Base-by-base conservation (phyloP, 1,284 basidiomycete species). In the Fomitopsis betulina region DNA sequence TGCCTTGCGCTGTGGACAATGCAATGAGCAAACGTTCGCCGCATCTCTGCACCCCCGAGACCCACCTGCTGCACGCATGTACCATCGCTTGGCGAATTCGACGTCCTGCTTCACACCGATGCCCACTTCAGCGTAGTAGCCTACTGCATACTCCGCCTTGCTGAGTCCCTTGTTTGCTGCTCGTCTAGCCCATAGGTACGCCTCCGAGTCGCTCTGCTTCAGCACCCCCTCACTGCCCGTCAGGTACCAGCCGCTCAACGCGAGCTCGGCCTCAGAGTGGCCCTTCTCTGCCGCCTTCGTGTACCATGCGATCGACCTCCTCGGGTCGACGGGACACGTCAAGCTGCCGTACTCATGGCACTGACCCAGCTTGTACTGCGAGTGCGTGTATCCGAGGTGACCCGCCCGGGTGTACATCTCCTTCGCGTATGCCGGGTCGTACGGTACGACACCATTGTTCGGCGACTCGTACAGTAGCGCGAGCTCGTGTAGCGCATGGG, bases 71-170 rank as follows among this genome's bases (percentile, higher is more conserved):
- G 95, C 93, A 45, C 97, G 86, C 93, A 97, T 96, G 74, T 99
- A 99, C 96, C 96, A 99, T 66, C 93, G 82, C 76, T 97, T 98
- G 19, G 97, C 95, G 71, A 96, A 91, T 62, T 98, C 97, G 47
- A 95, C 73, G 68, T 99, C 96, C 67, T 93, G 91, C 76, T 95
- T 95, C 68, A 98, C 91, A 25, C 97, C 97, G 67, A 99, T 99
- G 5, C 96, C 97, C 25, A 97, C 92, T 73, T 99, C 97, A 0
- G 93, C 91, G 73, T 99, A 99, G 74, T 99, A 96, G 42, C 94
- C 95, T 17, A 97, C 94, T 5, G 95, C 95, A 75, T 97, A 98
- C 72, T 97, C 94, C 0, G 96, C 95, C 73, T 96, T 97, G 66
- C 89, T 89, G 59, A 96, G 72, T 5, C 94, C 95, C 73, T 94